These are phyloP conservation scores for Chondrostereum purpureum DNA, from an alignment of 1,284 basidiomycete species.

Conservation along the genomic window DNA sequence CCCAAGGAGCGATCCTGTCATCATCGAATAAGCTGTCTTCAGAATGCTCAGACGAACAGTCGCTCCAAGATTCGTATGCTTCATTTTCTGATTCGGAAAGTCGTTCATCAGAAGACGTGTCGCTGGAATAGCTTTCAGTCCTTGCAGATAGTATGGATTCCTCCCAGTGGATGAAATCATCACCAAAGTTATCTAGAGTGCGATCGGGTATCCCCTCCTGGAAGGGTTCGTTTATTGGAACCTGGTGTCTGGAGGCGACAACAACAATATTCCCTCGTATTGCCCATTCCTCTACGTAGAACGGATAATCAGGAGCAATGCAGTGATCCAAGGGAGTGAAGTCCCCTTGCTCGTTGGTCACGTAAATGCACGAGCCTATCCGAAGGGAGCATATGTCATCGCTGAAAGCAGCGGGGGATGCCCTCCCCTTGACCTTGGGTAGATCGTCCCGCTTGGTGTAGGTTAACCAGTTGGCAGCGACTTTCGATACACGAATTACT, in stretches of 20 bases:
- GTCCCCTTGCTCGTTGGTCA: conserved; percentile 8
- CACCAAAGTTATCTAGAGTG: neutral
- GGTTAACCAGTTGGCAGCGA: conserved; percentile 14
- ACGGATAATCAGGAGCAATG: conserved; percentile 2
- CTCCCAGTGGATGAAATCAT: too few relatives aligned
- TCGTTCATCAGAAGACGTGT: neutral
- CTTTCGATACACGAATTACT: conserved; percentile 2
- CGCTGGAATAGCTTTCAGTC: conserved; percentile 6
- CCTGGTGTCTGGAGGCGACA: neutral
- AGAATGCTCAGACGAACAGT: conserved; percentile 10
- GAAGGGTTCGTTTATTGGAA: neutral
- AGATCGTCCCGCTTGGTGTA: neutral
- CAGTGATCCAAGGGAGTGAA: conserved; percentile 10
- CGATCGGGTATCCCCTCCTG: neutral
- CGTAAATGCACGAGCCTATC: conserved; percentile 18
- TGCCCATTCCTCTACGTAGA: conserved; percentile 14
- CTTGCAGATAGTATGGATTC: neutral
- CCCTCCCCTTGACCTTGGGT: too few relatives aligned
- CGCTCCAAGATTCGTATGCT: conserved; percentile 22
- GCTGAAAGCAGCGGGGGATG: conserved; percentile 12
- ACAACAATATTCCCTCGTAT: conserved; percentile 6
- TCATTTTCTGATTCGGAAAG: conserved; percentile 14
- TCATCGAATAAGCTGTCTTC: conserved; percentile 12
- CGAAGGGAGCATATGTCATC: conserved; percentile 16
- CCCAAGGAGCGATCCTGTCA: conserved; percentile 17